Percentiles rank a stretch among this genome's conserved stretches.
These are phyloP conservation scores for Leccinum imitatum DNA, from an alignment of 768 basidiomycete genomes.

Conservation along the genomic window DNA sequence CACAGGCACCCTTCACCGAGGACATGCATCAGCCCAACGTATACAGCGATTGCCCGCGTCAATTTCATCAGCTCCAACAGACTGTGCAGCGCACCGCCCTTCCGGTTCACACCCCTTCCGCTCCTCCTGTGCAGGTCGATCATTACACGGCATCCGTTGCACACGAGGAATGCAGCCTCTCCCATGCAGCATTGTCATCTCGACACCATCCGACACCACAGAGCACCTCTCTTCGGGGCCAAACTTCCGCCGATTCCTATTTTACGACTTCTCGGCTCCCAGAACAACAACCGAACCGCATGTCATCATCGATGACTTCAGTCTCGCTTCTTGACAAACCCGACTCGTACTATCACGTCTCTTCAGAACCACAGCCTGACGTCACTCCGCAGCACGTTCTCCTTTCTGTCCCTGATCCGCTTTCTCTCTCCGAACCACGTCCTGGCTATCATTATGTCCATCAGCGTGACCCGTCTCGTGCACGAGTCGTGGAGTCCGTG, in stretches of 20 bases:
- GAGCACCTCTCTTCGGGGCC: constrained; percentile 18
- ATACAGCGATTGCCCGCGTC: constrained; percentile 28
- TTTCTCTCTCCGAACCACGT: constrained; percentile 28
- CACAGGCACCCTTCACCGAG: constrained; percentile 23
- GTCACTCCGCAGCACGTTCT: constrained; percentile 27
- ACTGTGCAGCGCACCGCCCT: constrained; percentile 28
- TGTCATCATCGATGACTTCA: constrained; percentile 31
- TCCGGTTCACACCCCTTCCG: constrained; percentile 25
- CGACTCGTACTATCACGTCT: constrained; percentile 28
- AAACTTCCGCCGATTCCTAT: constrained; percentile 24
- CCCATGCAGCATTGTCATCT: constrained; percentile 25
- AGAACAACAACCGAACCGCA: constrained; percentile 25
- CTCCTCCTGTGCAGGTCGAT: constrained; percentile 36
- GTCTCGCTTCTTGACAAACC: constrained; percentile 26
- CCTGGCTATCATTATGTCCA: constrained; percentile 31
- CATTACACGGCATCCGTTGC: constrained; percentile 30
- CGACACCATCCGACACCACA: constrained; percentile 22
- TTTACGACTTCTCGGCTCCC: constrained; percentile 25
- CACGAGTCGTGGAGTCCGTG: constrained; percentile 27
- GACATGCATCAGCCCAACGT: constrained; percentile 25
- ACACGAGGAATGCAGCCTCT: constrained; percentile 32
- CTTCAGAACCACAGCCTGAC: constrained; percentile 31
- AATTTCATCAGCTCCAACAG: constrained; percentile 35
- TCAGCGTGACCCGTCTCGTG: constrained; percentile 25
- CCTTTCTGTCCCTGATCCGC: constrained; percentile 30